A percentile compares a stretch with the other conserved stretches of the same genome.
These are phyloP conservation scores for Funneliformis mosseae DNA, from an alignment of 192 early-diverging fungal species.

Conservation along the genomic window DNA sequence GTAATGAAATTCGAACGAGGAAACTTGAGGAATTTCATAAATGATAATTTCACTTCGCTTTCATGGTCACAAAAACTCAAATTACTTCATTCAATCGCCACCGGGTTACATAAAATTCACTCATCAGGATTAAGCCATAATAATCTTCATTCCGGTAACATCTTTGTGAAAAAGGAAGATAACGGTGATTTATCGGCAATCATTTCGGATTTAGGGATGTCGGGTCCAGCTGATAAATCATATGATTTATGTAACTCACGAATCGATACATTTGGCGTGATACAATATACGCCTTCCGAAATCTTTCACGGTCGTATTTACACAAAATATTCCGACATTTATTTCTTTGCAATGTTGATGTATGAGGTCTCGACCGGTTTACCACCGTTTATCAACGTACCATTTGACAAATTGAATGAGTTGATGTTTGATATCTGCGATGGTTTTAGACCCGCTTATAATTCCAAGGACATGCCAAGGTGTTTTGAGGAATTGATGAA, in stretches of 20 bases:
- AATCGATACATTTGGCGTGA: not conserved
- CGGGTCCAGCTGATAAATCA: not conserved
- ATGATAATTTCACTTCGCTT: not conserved
- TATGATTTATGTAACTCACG: not conserved
- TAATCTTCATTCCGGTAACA: constrained; percentile 14
- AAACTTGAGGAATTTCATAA: not conserved
- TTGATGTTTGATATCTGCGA: constrained; percentile 11
- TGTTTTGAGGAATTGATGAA: constrained; percentile 8
- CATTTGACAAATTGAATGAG: not conserved
- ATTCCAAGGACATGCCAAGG: not conserved
- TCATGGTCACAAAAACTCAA: constrained; percentile 22
- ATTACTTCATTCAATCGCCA: not conserved
- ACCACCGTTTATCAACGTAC: not conserved
- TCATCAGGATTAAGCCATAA: constrained; percentile 6
- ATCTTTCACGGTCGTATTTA: not conserved
- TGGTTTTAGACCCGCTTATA: not conserved
- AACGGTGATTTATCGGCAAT: not conserved
- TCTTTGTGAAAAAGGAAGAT: not conserved
- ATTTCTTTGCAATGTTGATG: constrained; percentile 19
- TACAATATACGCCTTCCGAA: constrained; percentile 15
- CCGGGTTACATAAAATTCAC: not conserved
- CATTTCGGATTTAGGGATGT: constrained; percentile 8
- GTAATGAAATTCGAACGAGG: constrained; percentile 13
- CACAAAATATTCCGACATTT: constrained; percentile 9
- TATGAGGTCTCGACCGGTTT: not conserved